Evolutionary conservation across 192 early-diverging fungal genomes (phyloP).

Genomic region (Backusella sp.): DNA sequence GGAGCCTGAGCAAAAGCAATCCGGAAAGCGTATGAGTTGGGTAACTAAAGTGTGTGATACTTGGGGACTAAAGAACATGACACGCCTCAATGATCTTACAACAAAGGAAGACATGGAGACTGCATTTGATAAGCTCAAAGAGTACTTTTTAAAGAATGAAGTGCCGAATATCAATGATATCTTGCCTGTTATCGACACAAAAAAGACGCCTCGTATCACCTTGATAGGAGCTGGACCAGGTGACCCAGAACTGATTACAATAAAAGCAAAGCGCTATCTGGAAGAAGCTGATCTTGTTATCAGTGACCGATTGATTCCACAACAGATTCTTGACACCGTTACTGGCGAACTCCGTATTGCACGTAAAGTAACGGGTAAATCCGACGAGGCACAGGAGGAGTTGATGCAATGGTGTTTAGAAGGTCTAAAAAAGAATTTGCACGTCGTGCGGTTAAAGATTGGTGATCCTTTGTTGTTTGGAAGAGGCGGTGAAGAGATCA

Average conservation of each 20-base stretch:
- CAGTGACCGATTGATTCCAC: conserved; percentile 75
- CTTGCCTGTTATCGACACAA: background rate
- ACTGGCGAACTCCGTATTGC: conserved; percentile 63
- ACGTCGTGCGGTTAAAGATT: conserved; percentile 85
- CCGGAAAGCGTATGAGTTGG: conserved; percentile 81
- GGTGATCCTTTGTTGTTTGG: conserved; percentile 96
- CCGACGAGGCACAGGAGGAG: conserved; percentile 74
- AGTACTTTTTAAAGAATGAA: conserved; percentile 54
- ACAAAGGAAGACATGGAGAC: conserved; percentile 46
- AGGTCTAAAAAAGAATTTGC: conserved; percentile 60
- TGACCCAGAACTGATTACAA: conserved; percentile 77
- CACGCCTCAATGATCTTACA: conserved; percentile 37
- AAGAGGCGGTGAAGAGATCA: conserved; percentile 86
- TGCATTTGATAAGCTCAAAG: conserved; percentile 55
- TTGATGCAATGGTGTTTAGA: conserved; percentile 71
- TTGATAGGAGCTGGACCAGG: conserved; percentile 88
- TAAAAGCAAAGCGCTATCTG: conserved; percentile 61
- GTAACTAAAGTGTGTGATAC: conserved; percentile 78
- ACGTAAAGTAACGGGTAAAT: conserved; percentile 63
- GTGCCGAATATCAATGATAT: conserved; percentile 31
- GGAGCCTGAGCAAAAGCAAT: conserved; percentile 62
- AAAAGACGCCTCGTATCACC: conserved; percentile 41
- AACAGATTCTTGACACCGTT: conserved; percentile 47
- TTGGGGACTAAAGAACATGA: conserved; percentile 80
- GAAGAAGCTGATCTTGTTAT: conserved; percentile 81